Percentiles rank a stretch among this genome's conserved stretches.
These are phyloP conservation scores for Fagus sylvatica DNA, from an alignment of 306 rosid genomes.

Conservation along the genomic window DNA sequence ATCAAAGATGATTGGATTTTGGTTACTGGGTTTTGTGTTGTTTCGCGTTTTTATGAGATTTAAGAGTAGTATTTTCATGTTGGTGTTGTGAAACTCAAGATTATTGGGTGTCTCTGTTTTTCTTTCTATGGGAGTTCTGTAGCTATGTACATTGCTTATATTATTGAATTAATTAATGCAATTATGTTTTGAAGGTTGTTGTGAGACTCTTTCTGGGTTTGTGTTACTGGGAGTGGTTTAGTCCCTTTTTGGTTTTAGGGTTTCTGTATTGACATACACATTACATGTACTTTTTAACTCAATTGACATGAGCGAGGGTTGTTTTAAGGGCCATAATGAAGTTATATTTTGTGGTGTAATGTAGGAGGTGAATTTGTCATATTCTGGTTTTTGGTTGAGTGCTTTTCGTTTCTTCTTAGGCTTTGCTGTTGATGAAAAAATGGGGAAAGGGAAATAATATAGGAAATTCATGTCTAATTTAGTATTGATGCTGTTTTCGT, in stretches of 20 bases:
- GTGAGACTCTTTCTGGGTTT: background rate
- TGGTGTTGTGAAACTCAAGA: background rate
- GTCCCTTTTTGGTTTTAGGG: background rate
- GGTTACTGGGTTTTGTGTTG: background rate
- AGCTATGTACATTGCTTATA: background rate
- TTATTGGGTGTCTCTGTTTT: background rate
- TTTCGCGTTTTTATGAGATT: constrained; percentile 2
- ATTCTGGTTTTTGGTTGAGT: background rate
- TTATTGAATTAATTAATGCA: background rate
- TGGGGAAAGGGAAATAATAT: background rate
- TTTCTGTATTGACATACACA: background rate
- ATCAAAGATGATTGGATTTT: background rate
- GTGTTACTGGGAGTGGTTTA: background rate
- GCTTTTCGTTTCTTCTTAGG: background rate
- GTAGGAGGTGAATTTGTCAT: background rate
- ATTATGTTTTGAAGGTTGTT: background rate
- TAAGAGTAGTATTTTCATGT: background rate
- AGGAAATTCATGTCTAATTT: background rate
- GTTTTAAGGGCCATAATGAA: background rate
- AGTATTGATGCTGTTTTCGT: background rate
- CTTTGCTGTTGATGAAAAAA: background rate
- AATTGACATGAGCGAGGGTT: background rate
- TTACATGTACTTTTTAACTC: background rate
- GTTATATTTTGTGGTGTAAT: background rate
- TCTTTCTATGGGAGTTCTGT: background rate